A percentile compares a stretch with the other conserved stretches of the same genome.
Evolutionary conservation across 805 yeast species (phyloP).

Genomic region (Candida pseudoglaebosa): DNA sequence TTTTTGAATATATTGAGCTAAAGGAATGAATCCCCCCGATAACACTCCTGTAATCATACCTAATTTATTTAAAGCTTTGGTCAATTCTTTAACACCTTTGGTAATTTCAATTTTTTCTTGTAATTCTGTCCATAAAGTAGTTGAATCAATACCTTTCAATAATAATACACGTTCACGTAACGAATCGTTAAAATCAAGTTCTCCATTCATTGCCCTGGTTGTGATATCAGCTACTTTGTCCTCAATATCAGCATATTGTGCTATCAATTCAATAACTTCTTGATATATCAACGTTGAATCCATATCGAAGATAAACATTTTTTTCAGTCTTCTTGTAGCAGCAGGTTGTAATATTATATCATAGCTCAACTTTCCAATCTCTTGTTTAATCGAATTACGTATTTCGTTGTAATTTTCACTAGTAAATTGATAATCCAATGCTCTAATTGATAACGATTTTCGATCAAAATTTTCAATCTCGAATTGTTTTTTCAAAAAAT

Average conservation of each 20-base stretch:
- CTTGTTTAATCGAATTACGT: constrained; percentile 7
- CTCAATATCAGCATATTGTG: constrained; percentile 90
- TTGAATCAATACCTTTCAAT: constrained; percentile 76
- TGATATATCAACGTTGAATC: constrained; percentile 94
- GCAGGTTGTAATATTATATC: constrained; percentile 32
- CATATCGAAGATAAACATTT: constrained; percentile 90
- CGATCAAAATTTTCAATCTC: constrained; percentile 3
- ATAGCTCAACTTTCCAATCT: constrained; percentile 10
- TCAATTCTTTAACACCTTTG: constrained; percentile 78
- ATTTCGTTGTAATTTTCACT: constrained; percentile 9
- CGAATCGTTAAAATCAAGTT: constrained; percentile 84
- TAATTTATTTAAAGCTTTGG: constrained; percentile 52
- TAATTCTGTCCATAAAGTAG: constrained; percentile 72
- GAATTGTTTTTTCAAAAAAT: constrained; percentile 7
- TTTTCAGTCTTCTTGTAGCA: constrained; percentile 29
- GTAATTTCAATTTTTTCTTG: constrained; percentile 68
- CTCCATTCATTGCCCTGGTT: constrained; percentile 95
- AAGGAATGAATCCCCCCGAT: constrained; percentile 91
- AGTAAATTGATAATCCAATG: constrained; percentile 17
- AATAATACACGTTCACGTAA: constrained; percentile 69
- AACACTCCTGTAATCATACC: constrained; percentile 81
- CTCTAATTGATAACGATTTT: constrained; percentile 18
- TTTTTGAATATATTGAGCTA: constrained; percentile 71
- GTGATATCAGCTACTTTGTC: constrained; percentile 84
- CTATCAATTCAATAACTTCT: constrained; percentile 94